Evolutionary conservation across 2,329 filamentous ascomycete species (phyloP).

Genomic region (Talaromyces sp.): DNA sequence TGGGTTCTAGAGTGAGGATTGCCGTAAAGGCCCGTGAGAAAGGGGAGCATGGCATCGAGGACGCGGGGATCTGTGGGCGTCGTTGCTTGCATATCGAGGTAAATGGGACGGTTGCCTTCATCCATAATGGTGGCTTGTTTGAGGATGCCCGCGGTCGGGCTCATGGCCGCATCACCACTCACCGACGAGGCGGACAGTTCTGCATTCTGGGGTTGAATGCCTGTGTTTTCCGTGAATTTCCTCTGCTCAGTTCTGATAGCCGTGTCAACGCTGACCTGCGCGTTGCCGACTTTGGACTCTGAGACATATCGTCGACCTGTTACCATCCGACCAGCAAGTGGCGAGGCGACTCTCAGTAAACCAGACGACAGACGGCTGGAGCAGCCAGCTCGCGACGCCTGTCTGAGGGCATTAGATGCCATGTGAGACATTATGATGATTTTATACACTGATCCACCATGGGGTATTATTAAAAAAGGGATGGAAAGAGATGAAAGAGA

Average conservation of each 20-base stretch:
- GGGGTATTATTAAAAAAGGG: constrained; percentile 18
- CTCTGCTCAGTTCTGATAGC: constrained; percentile 83
- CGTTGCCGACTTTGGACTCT: constrained; percentile 63
- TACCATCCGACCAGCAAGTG: constrained; percentile 34
- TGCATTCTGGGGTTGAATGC: constrained; percentile 51
- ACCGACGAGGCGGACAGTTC: constrained; percentile 56
- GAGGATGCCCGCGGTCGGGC: constrained; percentile 74
- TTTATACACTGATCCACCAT: constrained; percentile 20
- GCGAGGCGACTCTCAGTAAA: constrained; percentile 36
- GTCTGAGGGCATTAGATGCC: constrained; percentile 62
- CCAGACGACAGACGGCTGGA: constrained; percentile 44
- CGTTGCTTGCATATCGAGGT: constrained; percentile 97
- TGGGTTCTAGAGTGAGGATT: constrained; percentile 97
- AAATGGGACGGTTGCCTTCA: constrained; percentile 87
- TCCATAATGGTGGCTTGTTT: constrained; percentile 93
- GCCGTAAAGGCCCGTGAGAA: constrained; percentile 85
- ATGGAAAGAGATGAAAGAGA: constrained; percentile 11
- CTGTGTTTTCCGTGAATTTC: constrained; percentile 61
- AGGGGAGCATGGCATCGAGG: constrained; percentile 94
- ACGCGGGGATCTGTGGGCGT: constrained; percentile 93
- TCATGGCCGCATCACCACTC: constrained; percentile 65
- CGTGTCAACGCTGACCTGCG: constrained; percentile 75
- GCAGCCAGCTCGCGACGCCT: constrained; percentile 58
- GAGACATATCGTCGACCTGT: constrained; percentile 70
- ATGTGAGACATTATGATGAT: constrained; percentile 55